These are phyloP conservation scores for Pelargonium myrrhifolium DNA, from an alignment of 441 rosid species.

Conservation along the genomic window DNA sequence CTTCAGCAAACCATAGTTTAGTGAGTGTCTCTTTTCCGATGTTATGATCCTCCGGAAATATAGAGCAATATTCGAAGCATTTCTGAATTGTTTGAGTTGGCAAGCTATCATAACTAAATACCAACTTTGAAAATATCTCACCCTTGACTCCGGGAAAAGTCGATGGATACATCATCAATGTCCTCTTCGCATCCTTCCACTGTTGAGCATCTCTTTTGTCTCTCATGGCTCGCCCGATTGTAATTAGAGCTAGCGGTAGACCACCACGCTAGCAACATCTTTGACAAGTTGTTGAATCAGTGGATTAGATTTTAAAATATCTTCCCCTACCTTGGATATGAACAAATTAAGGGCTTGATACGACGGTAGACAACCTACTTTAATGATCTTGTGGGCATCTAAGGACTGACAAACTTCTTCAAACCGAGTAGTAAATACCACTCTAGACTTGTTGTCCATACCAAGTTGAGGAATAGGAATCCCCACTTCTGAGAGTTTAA, in stretches of 20 bases:
- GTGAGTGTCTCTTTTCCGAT: neutral
- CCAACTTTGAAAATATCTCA: too few relatives aligned
- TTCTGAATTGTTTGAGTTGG: too few relatives aligned
- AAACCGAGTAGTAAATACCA: slow-evolving; percentile 21
- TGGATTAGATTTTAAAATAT: neutral
- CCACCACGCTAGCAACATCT: neutral
- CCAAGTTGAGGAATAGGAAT: slow-evolving; percentile 18
- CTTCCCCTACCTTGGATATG: neutral
- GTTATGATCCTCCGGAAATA: too few relatives aligned
- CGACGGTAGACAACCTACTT: neutral
- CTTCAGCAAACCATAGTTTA: neutral
- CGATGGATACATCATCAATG: too few relatives aligned
- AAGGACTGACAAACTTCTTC: neutral
- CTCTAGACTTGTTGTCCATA: neutral
- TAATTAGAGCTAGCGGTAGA: neutral
- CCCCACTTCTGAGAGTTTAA: slow-evolving; percentile 20
- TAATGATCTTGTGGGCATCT: neutral
- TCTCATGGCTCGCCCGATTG: neutral
- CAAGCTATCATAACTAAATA: too few relatives aligned
- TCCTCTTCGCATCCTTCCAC: neutral
- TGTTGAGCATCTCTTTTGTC: neutral
- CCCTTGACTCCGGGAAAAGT: too few relatives aligned
- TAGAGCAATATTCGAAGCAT: too few relatives aligned
- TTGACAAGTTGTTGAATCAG: neutral
- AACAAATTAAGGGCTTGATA: neutral